Evolutionary conservation across 2,329 filamentous ascomycete genomes (phyloP).

Genomic region (Cladophialophora carrionii): DNA sequence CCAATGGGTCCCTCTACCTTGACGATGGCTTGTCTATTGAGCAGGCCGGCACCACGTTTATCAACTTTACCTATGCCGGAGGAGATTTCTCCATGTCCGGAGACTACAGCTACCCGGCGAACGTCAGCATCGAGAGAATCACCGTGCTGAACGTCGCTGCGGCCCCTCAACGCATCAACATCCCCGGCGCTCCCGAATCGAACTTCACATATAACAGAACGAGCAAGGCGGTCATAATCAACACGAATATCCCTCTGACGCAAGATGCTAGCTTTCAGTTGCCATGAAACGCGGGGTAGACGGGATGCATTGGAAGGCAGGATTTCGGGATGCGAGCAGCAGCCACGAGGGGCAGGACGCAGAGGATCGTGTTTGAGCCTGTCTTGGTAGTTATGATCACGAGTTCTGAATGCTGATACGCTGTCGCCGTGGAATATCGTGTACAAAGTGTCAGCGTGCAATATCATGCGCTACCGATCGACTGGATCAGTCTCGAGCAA

Average conservation of each 20-base stretch:
- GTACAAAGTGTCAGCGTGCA: no score
- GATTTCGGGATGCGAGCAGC: neutral
- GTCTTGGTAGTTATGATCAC: neutral
- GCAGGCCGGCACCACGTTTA: slow-evolving; percentile 60
- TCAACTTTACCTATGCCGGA: slow-evolving; percentile 63
- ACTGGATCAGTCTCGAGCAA: neutral
- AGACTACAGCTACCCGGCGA: slow-evolving; percentile 55
- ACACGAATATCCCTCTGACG: slow-evolving; percentile 38
- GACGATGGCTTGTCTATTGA: slow-evolving; percentile 74
- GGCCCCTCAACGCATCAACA: slow-evolving; percentile 21
- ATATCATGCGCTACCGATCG: no score
- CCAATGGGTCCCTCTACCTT: slow-evolving; percentile 70
- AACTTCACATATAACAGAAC: slow-evolving; percentile 30
- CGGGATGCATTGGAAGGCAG: neutral
- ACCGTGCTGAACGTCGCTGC: slow-evolving; percentile 42
- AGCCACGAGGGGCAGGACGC: neutral
- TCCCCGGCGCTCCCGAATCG: slow-evolving; percentile 20
- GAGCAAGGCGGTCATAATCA: slow-evolving; percentile 38
- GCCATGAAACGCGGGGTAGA: slow-evolving; percentile 2
- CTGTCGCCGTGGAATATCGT: neutral
- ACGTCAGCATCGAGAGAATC: slow-evolving; percentile 43
- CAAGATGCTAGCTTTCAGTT: slow-evolving; percentile 32
- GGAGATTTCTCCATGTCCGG: slow-evolving; percentile 58
- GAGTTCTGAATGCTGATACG: neutral
- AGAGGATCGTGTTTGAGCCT: neutral